Base-by-base conservation (phyloP, 352 stramenopile species). In the Globisporangium polare region DNA sequence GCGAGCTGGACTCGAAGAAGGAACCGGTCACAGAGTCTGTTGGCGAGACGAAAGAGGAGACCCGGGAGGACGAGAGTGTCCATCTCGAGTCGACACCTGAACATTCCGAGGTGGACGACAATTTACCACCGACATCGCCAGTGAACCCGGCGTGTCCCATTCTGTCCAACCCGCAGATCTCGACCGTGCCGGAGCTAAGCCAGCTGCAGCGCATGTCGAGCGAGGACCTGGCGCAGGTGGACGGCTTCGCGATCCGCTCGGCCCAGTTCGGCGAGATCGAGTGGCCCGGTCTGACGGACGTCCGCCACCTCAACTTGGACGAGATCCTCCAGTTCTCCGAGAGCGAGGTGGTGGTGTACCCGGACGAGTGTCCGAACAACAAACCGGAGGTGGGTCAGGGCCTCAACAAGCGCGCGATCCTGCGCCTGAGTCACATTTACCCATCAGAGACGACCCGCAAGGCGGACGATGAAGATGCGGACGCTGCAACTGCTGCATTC, bases 341-440 rank as follows among this genome's bases (percentile, higher is more conserved):
- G 9, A 61, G 58, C 56, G 68, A 78, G 53, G 65, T 86, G 17
- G 65, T 79, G 26, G 77, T 86, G 35, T 86, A 86, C 31, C 69
- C 71, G 13, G 60, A 79, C 24, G 68, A 81, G n/a, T 41, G 27
- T 29, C 54, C 65, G 24, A 58, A 24, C n/a, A 86, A 86, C n/a
- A 86, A 86, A 35, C 77, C 78, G 17, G 53, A 41, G 12, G 62
- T 83, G 4, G 77, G 75, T 7, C 45, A 37, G 10, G 73, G 46
- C 3, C 46, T 86, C 15, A 86, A 86, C 62, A 85, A 83, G 45
- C 71, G 73, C 45, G 77, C 77, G 33, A 65, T 81, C 52, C 51
- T 86, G 15, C 56, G 72, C 15, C 61, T 86, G 20, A 27, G 65
- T 15, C 59, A 67, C 7, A 68, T 84, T 37, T 78, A 64, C 42